phyloP scores from a whole-genome alignment of 169 alveolate genomes.

The Babesia sp. region DNA sequence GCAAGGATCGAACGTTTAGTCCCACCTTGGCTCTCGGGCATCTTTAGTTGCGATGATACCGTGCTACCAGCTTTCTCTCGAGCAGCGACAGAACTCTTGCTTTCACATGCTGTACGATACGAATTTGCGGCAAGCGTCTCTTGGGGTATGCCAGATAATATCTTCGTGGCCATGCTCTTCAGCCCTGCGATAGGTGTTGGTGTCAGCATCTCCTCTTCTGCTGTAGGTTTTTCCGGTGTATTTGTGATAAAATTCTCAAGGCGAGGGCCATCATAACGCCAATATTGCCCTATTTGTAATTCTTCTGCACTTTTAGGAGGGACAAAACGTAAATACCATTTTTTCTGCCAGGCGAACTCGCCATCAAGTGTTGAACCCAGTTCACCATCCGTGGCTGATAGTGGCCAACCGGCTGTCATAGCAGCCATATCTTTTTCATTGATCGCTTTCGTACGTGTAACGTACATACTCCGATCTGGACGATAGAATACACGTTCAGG shows the following conservation, averaged over 20 bases:
- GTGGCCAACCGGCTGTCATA: conserved; percentile 37
- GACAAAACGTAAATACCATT: conserved; percentile 53
- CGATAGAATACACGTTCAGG: conserved; percentile 26
- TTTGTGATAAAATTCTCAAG: conserved; percentile 16
- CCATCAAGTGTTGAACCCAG: conserved; percentile 39
- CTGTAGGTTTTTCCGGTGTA: neutral
- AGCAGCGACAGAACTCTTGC: neutral
- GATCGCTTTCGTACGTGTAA: conserved; percentile 1
- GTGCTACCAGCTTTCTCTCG: conserved; percentile 43
- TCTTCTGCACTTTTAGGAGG: conserved; percentile 63
- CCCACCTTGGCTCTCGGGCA: conserved; percentile 49
- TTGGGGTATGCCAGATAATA: conserved; percentile 58
- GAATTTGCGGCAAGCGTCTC: conserved; percentile 44
- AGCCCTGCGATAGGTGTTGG: conserved; percentile 25
- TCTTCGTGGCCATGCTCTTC: conserved; percentile 39
- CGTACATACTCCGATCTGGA: conserved; percentile 21
- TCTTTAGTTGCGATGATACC: conserved; percentile 25
- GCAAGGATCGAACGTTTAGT: conserved; percentile 59
- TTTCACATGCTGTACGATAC: conserved; percentile 14
- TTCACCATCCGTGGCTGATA: conserved; percentile 12
- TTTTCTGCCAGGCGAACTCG: conserved; percentile 58
- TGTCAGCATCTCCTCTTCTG: conserved; percentile 2
- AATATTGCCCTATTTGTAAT: conserved; percentile 47
- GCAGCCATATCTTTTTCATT: neutral
- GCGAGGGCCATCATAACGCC: conserved; percentile 64